Percentiles rank a stretch among this genome's conserved stretches.
These are phyloP conservation scores for Dactylorhiza incarnata DNA, from an alignment of 106 monocot species.

Conservation along the genomic window DNA sequence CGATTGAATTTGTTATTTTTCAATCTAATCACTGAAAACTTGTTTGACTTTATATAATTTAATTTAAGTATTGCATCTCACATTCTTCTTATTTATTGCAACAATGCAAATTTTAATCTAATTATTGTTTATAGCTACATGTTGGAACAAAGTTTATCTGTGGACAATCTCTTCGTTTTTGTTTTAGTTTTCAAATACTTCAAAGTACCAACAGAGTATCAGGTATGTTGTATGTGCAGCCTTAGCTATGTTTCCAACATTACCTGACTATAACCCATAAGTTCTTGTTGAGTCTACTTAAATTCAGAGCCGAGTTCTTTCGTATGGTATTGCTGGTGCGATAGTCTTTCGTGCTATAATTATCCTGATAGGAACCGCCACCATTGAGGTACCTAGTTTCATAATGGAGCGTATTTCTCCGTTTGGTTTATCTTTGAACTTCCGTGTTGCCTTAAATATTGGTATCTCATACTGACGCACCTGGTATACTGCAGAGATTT, in stretches of 20 bases:
- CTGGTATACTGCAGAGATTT: slow-evolving; percentile 55
- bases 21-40: neutral
- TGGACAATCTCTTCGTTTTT: slow-evolving; percentile 91
- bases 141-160: slow-evolving; percentile 78
- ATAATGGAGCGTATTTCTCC: neutral
- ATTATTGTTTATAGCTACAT: slow-evolving; percentile 52
- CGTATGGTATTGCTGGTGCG: slow-evolving; percentile 97
- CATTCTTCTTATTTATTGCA: neutral
- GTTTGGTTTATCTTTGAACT: neutral
- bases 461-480: slow-evolving; percentile 8
- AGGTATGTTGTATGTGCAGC: slow-evolving; percentile 35
- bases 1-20: neutral
- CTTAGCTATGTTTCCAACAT: neutral
- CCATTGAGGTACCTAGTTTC: slow-evolving; percentile 55
- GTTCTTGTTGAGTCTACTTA: neutral
- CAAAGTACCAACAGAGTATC: slow-evolving; percentile 64
- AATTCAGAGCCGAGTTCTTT: slow-evolving; percentile 74
- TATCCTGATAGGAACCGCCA: slow-evolving; percentile 81
- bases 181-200: slow-evolving; percentile 90
- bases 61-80: neutral
- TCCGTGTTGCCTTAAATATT: slow-evolving; percentile 5
- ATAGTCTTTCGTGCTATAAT: slow-evolving; percentile 88
- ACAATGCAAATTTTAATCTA: neutral
- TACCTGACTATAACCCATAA: neutral
- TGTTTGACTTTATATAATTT: neutral